phyloP scores from a whole-genome alignment of 768 basidiomycete genomes.

The Kondoa subrosea region DNA sequence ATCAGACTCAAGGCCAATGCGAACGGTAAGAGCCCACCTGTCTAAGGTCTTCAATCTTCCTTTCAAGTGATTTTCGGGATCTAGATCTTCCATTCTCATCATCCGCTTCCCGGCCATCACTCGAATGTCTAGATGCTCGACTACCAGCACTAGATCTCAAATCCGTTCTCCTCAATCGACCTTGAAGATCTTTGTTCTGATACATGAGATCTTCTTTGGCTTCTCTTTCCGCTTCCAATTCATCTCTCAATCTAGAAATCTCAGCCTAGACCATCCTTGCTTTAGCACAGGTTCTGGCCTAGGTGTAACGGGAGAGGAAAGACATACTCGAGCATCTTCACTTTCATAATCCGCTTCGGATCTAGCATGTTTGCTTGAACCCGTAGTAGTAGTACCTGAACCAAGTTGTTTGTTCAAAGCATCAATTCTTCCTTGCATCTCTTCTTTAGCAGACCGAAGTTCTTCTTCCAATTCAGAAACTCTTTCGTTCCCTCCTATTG shows the following conservation, averaged over 20 bases:
- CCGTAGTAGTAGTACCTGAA: conserved; percentile 22
- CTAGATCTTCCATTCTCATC: conserved; percentile 11
- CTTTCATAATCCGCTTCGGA: conserved; percentile 11
- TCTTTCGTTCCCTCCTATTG: background rate
- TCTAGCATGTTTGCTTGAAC: conserved; percentile 15
- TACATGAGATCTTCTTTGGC: conserved; percentile 44
- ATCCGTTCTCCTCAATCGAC: conserved; percentile 21
- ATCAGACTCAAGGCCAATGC: background rate
- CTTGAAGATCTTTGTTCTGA: conserved; percentile 19
- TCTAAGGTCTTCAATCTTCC: conserved; percentile 19
- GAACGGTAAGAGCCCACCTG: conserved; percentile 18
- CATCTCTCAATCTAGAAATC: conserved; percentile 52
- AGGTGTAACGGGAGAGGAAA: background rate
- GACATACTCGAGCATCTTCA: conserved; percentile 18
- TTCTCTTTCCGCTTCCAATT: conserved; percentile 44
- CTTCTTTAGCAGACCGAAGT: background rate
- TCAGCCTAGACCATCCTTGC: conserved; percentile 37
- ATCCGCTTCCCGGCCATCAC: conserved; percentile 17
- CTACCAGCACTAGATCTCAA: conserved; percentile 7
- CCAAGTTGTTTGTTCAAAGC: conserved; percentile 24
- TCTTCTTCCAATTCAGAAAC: conserved; percentile 9
- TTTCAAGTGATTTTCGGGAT: conserved; percentile 7
- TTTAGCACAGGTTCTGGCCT: too few relatives aligned
- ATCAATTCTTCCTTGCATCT: conserved; percentile 23
- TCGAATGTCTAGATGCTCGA: background rate